phyloP scores from a whole-genome alignment of 2,329 filamentous ascomycete species.

The Calonectria pseudoturangicola region DNA sequence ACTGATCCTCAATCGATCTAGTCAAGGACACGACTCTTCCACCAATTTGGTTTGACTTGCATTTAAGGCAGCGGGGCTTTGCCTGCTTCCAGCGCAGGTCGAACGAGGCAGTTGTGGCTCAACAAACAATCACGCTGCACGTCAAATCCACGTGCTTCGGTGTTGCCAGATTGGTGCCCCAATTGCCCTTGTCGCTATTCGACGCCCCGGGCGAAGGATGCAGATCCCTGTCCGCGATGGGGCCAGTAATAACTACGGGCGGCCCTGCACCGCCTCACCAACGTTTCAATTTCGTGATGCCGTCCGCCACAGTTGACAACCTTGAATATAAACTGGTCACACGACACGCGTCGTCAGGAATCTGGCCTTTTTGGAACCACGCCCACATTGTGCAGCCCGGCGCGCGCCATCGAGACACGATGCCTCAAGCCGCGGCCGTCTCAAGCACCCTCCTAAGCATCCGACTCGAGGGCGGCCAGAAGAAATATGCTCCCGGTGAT shows the following conservation, averaged over 20 bases:
- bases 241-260: background rate
- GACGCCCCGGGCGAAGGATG: background rate
- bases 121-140: background rate
- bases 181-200: background rate
- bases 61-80: background rate
- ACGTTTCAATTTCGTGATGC: constrained; percentile 1
- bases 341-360: background rate
- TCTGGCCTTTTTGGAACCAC: too few species aligned
- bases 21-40: too few species aligned
- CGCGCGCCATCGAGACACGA: background rate
- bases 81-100: background rate
- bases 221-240: background rate
- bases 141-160: background rate
- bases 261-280: background rate
- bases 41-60: background rate
- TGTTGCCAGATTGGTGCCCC: background rate
- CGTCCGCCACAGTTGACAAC: background rate
- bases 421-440: constrained; percentile 22
- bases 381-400: background rate
- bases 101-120: background rate
- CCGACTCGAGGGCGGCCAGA: constrained; percentile 23
- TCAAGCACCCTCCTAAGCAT: constrained; percentile 36
- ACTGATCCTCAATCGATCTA: too few species aligned
- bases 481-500: constrained; percentile 50
- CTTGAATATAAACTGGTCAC: background rate